phyloP scores from a whole-genome alignment of 2,329 filamentous ascomycete species.

The Penicillium sclerotiorum region DNA sequence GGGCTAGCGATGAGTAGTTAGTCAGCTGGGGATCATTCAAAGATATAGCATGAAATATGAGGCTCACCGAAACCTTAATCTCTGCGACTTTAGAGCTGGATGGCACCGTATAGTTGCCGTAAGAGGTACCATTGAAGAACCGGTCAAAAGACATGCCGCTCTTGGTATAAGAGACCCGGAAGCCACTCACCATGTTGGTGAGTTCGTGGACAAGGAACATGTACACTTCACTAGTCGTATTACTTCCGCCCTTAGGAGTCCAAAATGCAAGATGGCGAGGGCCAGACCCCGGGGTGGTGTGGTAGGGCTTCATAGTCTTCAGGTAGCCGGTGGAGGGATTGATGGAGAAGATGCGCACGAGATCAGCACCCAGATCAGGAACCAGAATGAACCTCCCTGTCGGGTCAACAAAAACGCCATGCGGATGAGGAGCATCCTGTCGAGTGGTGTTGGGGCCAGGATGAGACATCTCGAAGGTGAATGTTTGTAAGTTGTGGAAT shows the following conservation, averaged over 20 bases:
- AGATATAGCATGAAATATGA: too few relatives aligned
- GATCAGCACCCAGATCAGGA: constrained; percentile 59
- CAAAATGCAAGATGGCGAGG: constrained; percentile 59
- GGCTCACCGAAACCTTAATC: constrained; percentile 18
- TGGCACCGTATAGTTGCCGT: constrained; percentile 8
- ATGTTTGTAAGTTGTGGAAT: constrained; percentile 16
- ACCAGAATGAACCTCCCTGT: constrained; percentile 55
- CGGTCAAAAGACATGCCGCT: constrained; percentile 13
- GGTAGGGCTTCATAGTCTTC: constrained; percentile 49
- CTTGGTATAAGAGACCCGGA: constrained; percentile 14
- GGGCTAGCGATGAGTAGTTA: constrained; percentile 4
- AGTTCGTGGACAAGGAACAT: constrained; percentile 25
- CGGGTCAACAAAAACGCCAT: constrained; percentile 47
- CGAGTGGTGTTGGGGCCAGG: constrained; percentile 51
- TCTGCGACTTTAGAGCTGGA: constrained; percentile 16
- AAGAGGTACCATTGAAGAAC: constrained; percentile 15
- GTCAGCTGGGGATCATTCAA: background rate
- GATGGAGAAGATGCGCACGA: constrained; percentile 58
- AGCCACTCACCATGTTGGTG: constrained; percentile 20
- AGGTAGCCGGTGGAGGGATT: constrained; percentile 49
- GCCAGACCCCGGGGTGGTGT: constrained; percentile 51
- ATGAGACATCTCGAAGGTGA: constrained; percentile 15
- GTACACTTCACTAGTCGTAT: background rate
- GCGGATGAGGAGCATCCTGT: constrained; percentile 60
- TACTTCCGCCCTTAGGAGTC: constrained; percentile 30